Base-by-base conservation (phyloP, 106 monocot species). In the Alisma plantagoaquatica region DNA sequence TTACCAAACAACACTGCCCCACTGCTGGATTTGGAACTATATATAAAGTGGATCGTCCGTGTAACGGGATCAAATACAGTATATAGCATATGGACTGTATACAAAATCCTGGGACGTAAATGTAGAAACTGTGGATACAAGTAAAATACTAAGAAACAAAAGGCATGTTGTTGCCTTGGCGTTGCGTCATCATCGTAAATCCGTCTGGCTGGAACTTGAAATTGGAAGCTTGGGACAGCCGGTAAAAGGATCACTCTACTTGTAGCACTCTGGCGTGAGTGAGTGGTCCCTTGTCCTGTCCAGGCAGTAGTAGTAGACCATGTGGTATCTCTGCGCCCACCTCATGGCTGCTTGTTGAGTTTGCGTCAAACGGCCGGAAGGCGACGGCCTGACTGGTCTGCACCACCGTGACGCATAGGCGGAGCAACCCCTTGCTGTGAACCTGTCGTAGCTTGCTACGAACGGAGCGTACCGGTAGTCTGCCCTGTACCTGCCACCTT, bases 181-280 rank as follows among this genome's bases (percentile, higher is more conserved):
- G n/a, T n/a, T n/a, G n/a, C n/a, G n/a, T n/a, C n/a, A n/a, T n/a
- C n/a, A n/a, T n/a, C n/a, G n/a, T n/a, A n/a, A n/a, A n/a, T n/a
- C n/a, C n/a, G n/a, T n/a, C n/a, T n/a, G n/a, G 46, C 46, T 17
- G 8, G 20, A 47, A 18, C 2, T 22, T 14, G 9, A 14, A 18
- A 0, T 10, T 51, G 28, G 24, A 1, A 11, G 10, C 42, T n/a
- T n/a, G n/a, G n/a, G n/a, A n/a, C n/a, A n/a, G n/a, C n/a, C n/a
- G n/a, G n/a, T n/a, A n/a, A n/a, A n/a, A n/a, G n/a, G n/a, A n/a
- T n/a, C n/a, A n/a, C n/a, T n/a, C n/a, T n/a, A n/a, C n/a, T n/a
- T n/a, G n/a, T n/a, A 82, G 64, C 89, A 89, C 59, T 89, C 89
- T 2, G 89, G 89, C 0, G 79, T 89, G 51, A 83, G 79, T 1